Evolutionary conservation across 2,329 filamentous ascomycete species (phyloP), one percentile per base, ranked within the genome.

Genomic region (Xylaria hypoxylon): DNA sequence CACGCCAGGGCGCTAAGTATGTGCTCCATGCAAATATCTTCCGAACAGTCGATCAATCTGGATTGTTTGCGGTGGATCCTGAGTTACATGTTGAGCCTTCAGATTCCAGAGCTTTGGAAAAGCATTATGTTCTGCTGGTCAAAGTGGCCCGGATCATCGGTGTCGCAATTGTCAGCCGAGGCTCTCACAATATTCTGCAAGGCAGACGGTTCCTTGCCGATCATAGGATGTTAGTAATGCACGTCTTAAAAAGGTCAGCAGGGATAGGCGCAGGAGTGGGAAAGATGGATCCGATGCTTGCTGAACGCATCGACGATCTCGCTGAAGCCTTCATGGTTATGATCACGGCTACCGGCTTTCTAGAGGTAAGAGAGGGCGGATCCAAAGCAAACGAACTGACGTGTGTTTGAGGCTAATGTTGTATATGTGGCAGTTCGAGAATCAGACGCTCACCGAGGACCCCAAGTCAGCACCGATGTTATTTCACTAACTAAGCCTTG

Each of bases 1-100:
- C 91, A 1, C 90, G 92, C 64, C 82, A 86, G n/a, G 96, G 96
- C 31, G 94, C 96, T 52, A 91, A 90, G 64, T 89, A 93, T 69
- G 89, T 97, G n/a, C 85, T 98, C 47, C 94, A 96, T 74, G 92
- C 93, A 8, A 95, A 95, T 68, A 85, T 99, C 5, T 95, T 99
- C 82, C 87, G 90, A 50, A 87, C 92, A 0, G 83, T 98, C 31
- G 91, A 92, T 68, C 87, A 91, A 62, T 97, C 94, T 0, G 88
- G 89, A n/a, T 85, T 98, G 24, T 99, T 98, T 78, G 85, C 89
- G 8, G 92, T 92, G 13, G 96, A 99, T 77, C 96, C 96, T 0
- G 96, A 99, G 78, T 89, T 99, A 61, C 94, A 96, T 67, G 89
- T 94, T 64, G 88, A 92, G 71, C 86, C 90, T 62, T 85, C 89